Conservation (phyloP, 1,139 yeast species). For the Spathaspora sp. region DNA sequence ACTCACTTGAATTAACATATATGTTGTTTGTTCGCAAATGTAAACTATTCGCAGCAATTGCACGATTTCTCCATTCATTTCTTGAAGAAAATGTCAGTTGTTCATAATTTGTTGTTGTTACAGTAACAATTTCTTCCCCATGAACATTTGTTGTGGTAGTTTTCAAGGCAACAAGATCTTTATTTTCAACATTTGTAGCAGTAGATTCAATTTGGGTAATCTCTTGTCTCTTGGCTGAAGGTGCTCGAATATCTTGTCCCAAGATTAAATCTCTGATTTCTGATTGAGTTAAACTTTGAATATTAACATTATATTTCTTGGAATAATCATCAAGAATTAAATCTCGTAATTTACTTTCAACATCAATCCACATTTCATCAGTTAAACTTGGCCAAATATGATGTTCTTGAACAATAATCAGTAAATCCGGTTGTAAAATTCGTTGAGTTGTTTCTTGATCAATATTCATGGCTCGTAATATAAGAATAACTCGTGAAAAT, state of each 20-base stretch:
- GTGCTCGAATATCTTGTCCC: conserved; percentile 92
- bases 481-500: conserved; percentile 78
- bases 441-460: conserved; percentile 75
- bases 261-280: conserved; percentile 92
- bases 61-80: conserved; percentile 90
- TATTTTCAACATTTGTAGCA: conserved; percentile 28
- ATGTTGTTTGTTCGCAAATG: conserved; percentile 77
- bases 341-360: conserved; percentile 86
- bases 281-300: conserved; percentile 84
- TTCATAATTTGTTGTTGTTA: conserved; percentile 87
- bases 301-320: conserved; percentile 79
- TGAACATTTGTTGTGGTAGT: conserved; percentile 87
- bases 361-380: conserved; percentile 89
- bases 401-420: conserved; percentile 67
- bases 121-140: conserved; percentile 94
- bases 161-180: conserved; percentile 72
- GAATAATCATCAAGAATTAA: conserved; percentile 84
- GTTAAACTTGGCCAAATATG: conserved; percentile 92
- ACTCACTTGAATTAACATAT: conserved; percentile 58
- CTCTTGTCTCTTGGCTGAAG: conserved; percentile 76
- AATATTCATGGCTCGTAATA: conserved; percentile 77
- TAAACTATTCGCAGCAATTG: conserved; percentile 73
- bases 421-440: conserved; percentile 73
- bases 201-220: conserved; percentile 72
- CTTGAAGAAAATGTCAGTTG: conserved; percentile 80